A percentile compares a stretch with the other conserved stretches of the same genome.
Evolutionary conservation across 345 rosid species (phyloP).

Genomic region (Gossypium arboreum): DNA sequence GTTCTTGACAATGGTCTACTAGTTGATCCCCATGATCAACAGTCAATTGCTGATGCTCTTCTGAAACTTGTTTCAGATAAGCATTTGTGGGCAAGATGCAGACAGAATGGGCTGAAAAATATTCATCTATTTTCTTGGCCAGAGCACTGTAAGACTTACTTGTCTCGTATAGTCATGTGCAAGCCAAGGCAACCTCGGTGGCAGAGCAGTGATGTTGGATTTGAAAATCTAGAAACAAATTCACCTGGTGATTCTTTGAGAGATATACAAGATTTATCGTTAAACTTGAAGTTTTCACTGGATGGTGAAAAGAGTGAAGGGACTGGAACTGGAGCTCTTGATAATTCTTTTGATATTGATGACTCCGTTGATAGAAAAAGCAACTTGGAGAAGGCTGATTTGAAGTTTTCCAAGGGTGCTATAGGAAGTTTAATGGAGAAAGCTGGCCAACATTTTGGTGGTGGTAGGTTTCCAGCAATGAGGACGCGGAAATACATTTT

Average conservation of each 20-base stretch:
- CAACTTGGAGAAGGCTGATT: conserved; percentile 39
- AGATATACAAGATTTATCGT: conserved; percentile 58
- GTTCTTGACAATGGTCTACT: conserved; percentile 77
- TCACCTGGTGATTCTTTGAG: conserved; percentile 68
- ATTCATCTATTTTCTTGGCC: conserved; percentile 72
- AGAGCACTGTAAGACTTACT: conserved; percentile 61
- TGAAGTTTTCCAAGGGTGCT: conserved; percentile 26
- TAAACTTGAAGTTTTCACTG: conserved; percentile 57
- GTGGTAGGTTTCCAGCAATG: conserved; percentile 38
- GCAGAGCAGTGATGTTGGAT: conserved; percentile 44
- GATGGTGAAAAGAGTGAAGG: conserved; percentile 62
- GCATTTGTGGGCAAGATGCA: conserved; percentile 71
- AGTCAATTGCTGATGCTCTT: conserved; percentile 38
- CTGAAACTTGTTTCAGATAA: conserved; percentile 52
- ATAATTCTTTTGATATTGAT: conserved; percentile 35
- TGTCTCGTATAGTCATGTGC: conserved; percentile 60
- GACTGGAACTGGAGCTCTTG: conserved; percentile 20
- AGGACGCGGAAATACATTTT: conserved; percentile 50
- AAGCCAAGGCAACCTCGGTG: conserved; percentile 68
- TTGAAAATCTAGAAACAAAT: conserved; percentile 41
- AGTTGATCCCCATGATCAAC: conserved; percentile 70
- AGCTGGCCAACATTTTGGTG: conserved; percentile 31
- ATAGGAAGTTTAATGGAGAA: conserved; percentile 28
- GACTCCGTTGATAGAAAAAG: conserved; percentile 33
- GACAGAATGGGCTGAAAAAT: conserved; percentile 62